These are phyloP conservation scores for Trichophyton rubrum DNA, from an alignment of 2,329 filamentous ascomycete species.

Conservation along the genomic window DNA sequence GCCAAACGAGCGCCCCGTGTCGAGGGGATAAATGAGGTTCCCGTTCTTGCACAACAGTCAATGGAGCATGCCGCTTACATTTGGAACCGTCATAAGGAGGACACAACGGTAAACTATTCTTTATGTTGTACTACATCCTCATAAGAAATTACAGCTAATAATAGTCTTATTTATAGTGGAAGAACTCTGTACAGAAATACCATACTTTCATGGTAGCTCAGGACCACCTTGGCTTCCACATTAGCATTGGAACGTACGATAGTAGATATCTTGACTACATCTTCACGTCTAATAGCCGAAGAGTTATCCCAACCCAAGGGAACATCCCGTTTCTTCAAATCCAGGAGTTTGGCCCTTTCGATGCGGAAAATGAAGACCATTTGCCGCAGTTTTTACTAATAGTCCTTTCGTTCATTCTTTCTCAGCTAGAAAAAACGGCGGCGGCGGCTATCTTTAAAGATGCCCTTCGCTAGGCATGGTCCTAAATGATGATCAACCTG, in stretches of 20 bases:
- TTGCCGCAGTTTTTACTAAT: background rate
- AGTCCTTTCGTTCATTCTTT: slow-evolving; percentile 9
- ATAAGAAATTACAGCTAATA: background rate
- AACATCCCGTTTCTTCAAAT: slow-evolving; percentile 8
- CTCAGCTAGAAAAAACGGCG: background rate
- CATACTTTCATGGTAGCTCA: slow-evolving; percentile 12
- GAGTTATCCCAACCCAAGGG: slow-evolving; percentile 1
- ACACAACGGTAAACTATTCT: slow-evolving; percentile 4
- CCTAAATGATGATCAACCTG: too few species aligned
- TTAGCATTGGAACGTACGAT: slow-evolving; percentile 12
- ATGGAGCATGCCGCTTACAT: slow-evolving; percentile 13
- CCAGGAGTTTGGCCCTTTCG: slow-evolving; percentile 11
- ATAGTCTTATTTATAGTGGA: slow-evolving; percentile 1
- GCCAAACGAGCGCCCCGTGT: slow-evolving; percentile 8
- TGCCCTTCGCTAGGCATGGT: background rate
- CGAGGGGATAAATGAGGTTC: background rate
- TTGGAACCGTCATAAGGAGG: slow-evolving; percentile 10
- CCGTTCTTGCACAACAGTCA: slow-evolving; percentile 11
- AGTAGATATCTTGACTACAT: slow-evolving; percentile 12
- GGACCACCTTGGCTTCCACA: slow-evolving; percentile 9
- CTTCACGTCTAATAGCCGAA: slow-evolving; percentile 6
- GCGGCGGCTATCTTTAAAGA: background rate
- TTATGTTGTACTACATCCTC: background rate
- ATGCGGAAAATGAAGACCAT: background rate
- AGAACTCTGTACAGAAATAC: background rate